These are phyloP conservation scores for Blastocystis sp. DNA, from an alignment of 352 stramenopile species.

Conservation along the genomic window DNA sequence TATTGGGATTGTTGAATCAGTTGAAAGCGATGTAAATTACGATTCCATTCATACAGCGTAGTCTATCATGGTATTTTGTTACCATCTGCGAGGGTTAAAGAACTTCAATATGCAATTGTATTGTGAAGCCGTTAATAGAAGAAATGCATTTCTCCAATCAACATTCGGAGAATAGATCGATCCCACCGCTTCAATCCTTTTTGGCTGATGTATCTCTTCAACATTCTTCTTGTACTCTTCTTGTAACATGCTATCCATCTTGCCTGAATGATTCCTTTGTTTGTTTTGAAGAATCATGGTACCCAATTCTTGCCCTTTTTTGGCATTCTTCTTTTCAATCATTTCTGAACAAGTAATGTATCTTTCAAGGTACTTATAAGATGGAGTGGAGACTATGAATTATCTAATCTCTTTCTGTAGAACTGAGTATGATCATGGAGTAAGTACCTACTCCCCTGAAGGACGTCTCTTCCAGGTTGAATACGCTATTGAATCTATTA, in stretches of 20 bases:
- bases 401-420: constrained; percentile 66
- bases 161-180: no score
- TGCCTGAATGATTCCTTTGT: no score
- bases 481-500: constrained; percentile 95
- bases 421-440: constrained; percentile 96
- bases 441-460: constrained; percentile 98
- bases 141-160: neutral
- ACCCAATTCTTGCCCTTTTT: neutral
- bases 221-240: no score
- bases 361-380: constrained; percentile 16
- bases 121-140: neutral
- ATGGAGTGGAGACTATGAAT: neutral
- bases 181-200: no score
- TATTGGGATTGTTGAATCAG: neutral
- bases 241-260: no score
- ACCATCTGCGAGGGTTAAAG: neutral
- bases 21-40: neutral
- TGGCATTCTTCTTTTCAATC: constrained; percentile 44
- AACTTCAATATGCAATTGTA: constrained; percentile 51
- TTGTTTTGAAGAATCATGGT: neutral
- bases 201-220: no score
- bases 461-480: constrained; percentile 96
- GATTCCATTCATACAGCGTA: neutral
- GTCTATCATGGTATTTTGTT: neutral
- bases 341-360: constrained; percentile 20